Evolutionary conservation across 176 grass and related monocot species (phyloP).

Genomic region (Oryza glumipatula): DNA sequence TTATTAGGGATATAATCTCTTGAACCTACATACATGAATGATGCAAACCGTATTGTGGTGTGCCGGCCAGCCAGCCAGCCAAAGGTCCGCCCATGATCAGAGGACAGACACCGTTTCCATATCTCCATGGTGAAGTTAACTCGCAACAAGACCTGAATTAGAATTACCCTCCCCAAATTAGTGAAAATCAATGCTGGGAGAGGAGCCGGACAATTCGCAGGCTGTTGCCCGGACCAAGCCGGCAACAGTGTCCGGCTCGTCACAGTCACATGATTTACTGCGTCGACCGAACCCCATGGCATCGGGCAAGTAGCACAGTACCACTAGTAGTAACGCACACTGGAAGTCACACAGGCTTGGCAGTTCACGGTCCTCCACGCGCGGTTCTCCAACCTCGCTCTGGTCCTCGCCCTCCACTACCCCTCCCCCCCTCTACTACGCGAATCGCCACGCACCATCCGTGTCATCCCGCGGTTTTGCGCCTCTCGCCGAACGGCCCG

Average conservation of each 20-base stretch:
- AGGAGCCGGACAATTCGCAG: neutral
- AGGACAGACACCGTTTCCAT: too few relatives aligned
- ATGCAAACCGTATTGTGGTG: too few relatives aligned
- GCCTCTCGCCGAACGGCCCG: neutral
- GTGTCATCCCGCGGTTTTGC: too few relatives aligned
- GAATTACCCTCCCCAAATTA: too few relatives aligned
- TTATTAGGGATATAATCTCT: too few relatives aligned
- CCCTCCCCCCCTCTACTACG: neutral
- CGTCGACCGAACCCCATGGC: neutral
- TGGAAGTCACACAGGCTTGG: neutral
- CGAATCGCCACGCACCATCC: neutral
- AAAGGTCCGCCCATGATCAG: too few relatives aligned
- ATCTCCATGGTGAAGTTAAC: too few relatives aligned
- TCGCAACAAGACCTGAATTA: neutral
- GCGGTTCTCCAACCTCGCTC: neutral
- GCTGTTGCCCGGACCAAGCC: neutral
- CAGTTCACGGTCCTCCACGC: slow-evolving; percentile 2
- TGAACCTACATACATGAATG: too few relatives aligned
- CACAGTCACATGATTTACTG: neutral
- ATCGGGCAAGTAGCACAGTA: neutral
- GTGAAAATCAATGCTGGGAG: neutral
- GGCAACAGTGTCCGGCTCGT: neutral
- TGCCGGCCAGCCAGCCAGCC: too few relatives aligned
- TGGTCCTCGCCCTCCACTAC: too few relatives aligned
- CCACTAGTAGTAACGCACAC: neutral